A percentile compares a stretch with the other conserved stretches of the same genome.
Evolutionary conservation across 257 asterid genomes (phyloP).

Genomic region (Gentiana dahurica): DNA sequence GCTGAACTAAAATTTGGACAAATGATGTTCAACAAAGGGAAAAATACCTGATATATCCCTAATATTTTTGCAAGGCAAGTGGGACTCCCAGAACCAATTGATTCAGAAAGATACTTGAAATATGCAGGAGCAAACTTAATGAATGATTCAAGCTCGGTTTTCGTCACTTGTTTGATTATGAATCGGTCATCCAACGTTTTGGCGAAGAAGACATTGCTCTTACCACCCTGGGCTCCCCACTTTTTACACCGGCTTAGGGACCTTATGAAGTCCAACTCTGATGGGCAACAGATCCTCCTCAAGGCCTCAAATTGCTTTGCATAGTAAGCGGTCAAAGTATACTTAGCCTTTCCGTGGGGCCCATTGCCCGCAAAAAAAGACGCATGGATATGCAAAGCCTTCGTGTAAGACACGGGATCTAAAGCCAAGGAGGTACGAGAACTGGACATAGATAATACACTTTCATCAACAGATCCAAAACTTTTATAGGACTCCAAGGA

Average conservation of each 20-base stretch:
- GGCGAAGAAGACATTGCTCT: constrained; percentile 92
- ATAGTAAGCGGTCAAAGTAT: constrained; percentile 65
- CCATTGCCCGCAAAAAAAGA: constrained; percentile 49
- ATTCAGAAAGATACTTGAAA: constrained; percentile 75
- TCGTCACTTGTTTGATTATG: constrained; percentile 88
- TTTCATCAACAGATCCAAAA: constrained; percentile 65
- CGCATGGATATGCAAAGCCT: constrained; percentile 61
- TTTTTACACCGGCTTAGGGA: constrained; percentile 93
- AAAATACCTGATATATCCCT: constrained; percentile 91
- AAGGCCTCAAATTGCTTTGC: constrained; percentile 83
- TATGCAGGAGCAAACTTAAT: constrained; percentile 85
- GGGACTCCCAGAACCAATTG: constrained; percentile 62
- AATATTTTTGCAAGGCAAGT: constrained; percentile 92
- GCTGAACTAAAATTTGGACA: neutral
- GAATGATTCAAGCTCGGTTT: constrained; percentile 96
- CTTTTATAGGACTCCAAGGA: constrained; percentile 48
- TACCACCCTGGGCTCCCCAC: constrained; percentile 99
- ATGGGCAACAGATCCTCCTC: constrained; percentile 80
- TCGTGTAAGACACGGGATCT: constrained; percentile 55
- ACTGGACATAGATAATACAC: constrained; percentile 33
- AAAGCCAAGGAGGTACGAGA: constrained; percentile 46
- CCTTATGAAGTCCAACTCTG: constrained; percentile 66
- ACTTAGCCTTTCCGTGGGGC: constrained; percentile 64
- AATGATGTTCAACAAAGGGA: constrained; percentile 1
- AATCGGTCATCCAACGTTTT: constrained; percentile 91